A percentile compares a stretch with the other conserved stretches of the same genome.
phyloP scores from a whole-genome alignment of 1,284 basidiomycete genomes.

The Ceratobasidium sp. region DNA sequence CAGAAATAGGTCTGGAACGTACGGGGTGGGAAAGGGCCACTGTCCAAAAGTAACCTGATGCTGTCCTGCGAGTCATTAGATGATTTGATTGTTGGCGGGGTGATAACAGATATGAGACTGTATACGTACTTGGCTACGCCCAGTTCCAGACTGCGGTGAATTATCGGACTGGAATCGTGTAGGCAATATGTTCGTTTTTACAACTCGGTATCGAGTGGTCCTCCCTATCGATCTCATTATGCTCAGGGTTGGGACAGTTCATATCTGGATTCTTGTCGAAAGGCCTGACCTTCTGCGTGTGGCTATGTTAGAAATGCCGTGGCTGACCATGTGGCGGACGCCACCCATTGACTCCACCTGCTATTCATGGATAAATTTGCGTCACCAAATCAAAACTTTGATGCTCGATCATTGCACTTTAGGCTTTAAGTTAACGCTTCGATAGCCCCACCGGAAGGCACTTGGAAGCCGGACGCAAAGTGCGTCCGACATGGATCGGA shows the following conservation, averaged over 20 bases:
- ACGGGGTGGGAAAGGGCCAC: not conserved
- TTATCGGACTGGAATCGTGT: not conserved
- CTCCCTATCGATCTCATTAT: not conserved
- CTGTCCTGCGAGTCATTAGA: not conserved
- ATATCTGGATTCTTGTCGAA: not conserved
- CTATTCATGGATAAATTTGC: too few relatives aligned
- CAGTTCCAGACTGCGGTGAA: not conserved
- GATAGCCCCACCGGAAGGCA: too few relatives aligned
- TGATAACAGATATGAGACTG: not conserved
- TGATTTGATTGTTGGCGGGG: not conserved
- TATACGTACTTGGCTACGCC: not conserved
- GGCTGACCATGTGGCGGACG: too few relatives aligned
- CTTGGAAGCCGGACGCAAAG: too few relatives aligned
- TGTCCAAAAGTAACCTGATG: not conserved
- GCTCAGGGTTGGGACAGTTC: not conserved
- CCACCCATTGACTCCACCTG: too few relatives aligned
- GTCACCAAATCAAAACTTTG: too few relatives aligned
- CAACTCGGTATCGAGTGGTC: not conserved
- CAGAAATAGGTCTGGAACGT: not conserved
- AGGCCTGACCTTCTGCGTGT: not conserved
- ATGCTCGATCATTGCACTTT: too few relatives aligned
- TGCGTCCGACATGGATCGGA: too few relatives aligned
- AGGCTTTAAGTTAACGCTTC: too few relatives aligned
- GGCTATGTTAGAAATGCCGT: too few relatives aligned
- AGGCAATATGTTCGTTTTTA: not conserved